Base-by-base conservation (phyloP, 2,329 filamentous ascomycete species). In the Penicillium corylophilum region DNA sequence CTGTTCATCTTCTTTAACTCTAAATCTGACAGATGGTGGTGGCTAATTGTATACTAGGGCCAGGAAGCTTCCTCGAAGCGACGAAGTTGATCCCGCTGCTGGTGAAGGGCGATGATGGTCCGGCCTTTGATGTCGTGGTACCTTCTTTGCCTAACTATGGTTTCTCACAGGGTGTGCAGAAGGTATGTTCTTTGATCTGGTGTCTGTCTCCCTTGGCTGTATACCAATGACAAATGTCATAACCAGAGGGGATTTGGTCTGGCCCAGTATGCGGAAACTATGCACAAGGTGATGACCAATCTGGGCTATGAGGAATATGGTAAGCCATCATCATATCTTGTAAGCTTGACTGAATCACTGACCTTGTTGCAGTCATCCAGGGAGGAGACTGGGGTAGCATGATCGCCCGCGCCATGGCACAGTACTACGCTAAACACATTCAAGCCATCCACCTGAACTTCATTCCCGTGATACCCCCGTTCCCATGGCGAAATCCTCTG, bases 351-450 rank as follows among this genome's bases (percentile, higher is more conserved):
- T n/a, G 6, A 28, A 13, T 15, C 46, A 42, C 51, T 53, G 44
- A 60, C 16, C 12, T 15, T 7, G n/a, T 3, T 36, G 43, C 29
- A 64, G 65, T 73, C 1, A 73, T 76, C 6, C 82, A 88, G 69
- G 85, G 84, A 56, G 87, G 87, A 24, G 87, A 90, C 63, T 89
- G 85, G 86, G 88, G 87, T 16, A 66, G 79, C 64, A 77, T 79
- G 60, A 81, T 90, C 59, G 85, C 84, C 10, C 80, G 87, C 3
- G 70, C 78, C 9, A 80, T 91, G 50, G 82, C 81, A 0, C 66
- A 80, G 5, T 66, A 81, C 2, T 89, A 86, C 59, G 83, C 84
- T 0, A 55, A 79, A 2, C 69, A 79, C 53, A 79, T 80, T 60
- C 76, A 80, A 56, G 84, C 83, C 29, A 79, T 77, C 3, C 87